phyloP scores from a whole-genome alignment of 2,329 filamentous ascomycete species.

The Aspergillus vadensis region DNA sequence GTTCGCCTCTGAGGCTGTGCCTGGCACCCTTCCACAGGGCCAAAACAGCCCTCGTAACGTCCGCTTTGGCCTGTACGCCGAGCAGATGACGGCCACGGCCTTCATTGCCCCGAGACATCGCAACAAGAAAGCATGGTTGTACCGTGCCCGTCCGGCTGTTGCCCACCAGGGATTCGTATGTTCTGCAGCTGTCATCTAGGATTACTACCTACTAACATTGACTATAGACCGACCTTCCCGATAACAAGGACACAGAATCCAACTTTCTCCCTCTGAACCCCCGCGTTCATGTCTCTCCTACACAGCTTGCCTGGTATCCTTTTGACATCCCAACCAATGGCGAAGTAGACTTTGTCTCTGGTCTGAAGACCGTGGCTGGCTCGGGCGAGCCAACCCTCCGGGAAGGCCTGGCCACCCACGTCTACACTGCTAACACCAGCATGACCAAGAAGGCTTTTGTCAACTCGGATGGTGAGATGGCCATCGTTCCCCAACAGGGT shows the following conservation, averaged over 20 bases:
- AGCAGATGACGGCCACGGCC: conserved; percentile 59
- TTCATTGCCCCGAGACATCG: conserved; percentile 60
- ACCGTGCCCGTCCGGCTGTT: conserved; percentile 58
- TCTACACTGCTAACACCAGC: conserved; percentile 58
- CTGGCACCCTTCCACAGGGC: conserved; percentile 41
- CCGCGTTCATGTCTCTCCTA: conserved; percentile 58
- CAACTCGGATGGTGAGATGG: conserved; percentile 65
- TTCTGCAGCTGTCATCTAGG: background rate
- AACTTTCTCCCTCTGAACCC: conserved; percentile 48
- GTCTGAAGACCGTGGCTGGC: conserved; percentile 57
- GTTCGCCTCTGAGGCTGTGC: conserved; percentile 42
- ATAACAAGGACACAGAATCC: conserved; percentile 37
- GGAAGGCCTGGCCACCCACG: conserved; percentile 57
- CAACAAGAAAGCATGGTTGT: conserved; percentile 63
- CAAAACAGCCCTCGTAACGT: conserved; percentile 43
- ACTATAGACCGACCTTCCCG: conserved; percentile 51
- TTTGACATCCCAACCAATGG: conserved; percentile 54
- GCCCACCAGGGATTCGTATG: conserved; percentile 56
- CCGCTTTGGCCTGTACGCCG: conserved; percentile 39
- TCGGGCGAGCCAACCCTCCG: conserved; percentile 61
- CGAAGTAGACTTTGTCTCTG: conserved; percentile 59
- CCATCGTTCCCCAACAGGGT: conserved; percentile 67
- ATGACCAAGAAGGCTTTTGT: conserved; percentile 61
- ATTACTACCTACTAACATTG: background rate
- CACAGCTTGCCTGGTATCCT: conserved; percentile 60